Evolutionary conservation across 768 basidiomycete genomes (phyloP), one percentile per base, ranked within the genome.

Genomic region (Pisolithus albus): DNA sequence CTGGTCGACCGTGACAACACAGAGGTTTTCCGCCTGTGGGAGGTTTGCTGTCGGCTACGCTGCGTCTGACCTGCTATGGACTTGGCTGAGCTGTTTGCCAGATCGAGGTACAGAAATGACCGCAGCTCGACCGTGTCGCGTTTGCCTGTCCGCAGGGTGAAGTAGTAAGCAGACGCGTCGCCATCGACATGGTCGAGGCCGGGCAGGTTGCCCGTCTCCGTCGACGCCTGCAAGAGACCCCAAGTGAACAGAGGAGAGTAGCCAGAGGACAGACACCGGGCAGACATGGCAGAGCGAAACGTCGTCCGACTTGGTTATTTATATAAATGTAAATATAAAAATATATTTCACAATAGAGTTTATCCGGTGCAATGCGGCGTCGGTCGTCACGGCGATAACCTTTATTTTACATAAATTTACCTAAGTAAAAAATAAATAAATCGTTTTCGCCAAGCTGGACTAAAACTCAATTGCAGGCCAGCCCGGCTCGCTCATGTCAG

Each of bases 41-140:
- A 34, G 34, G 11, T 15, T 13, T 34, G 34, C 11, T 34, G 34
- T 13, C 34, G 34, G 15, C 34, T 34, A 13, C 34, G 34, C 13
- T 34, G 19, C 15, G 42, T 41, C 18, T 19, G 40, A 1, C 70
- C 71, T 41, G 73, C 74, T 3, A 73, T 67, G 37, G 72, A 68
- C 51, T 69, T 62, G 4, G 72, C 70, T 21, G 73, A 71, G 40
- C 40, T 13, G 62, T 82, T 80, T 36, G 83, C 84, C 4, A 84
- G 74, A 63, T 86, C 84, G 49, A 86, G 76, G 34, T 80, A 85
- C 47, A 86, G 75, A 63, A 85, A 86, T 3, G 84, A 86, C 39
- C 79, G 75, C 55, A 64, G 70, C 53, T 76, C 68, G 42, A 59
- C 52, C 3, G 65, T 54, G 60, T 75, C 72, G 32, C 74, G 70